phyloP scores from a whole-genome alignment of 805 yeast genomes.

The Candida xiaguanensis region DNA sequence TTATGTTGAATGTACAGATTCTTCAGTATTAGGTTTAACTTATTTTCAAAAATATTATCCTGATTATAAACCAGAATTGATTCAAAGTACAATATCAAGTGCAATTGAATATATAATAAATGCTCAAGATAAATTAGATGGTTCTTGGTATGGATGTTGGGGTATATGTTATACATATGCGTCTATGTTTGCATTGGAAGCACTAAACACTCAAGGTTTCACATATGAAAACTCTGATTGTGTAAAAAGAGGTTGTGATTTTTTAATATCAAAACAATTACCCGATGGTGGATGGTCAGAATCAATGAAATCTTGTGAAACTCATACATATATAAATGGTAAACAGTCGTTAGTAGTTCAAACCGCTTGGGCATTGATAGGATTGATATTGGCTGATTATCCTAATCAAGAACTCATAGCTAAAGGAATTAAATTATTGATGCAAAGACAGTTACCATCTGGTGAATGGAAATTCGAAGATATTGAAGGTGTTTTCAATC shows the following conservation, averaged over 20 bases:
- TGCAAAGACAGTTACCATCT: conserved; percentile 59
- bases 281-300: conserved; percentile 98
- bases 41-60: conserved; percentile 65
- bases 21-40: conserved; percentile 83
- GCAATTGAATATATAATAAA: conserved; percentile 71
- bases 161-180: conserved; percentile 96
- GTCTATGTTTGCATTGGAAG: conserved; percentile 96
- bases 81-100: conserved; percentile 62
- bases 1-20: conserved; percentile 96
- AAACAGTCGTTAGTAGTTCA: conserved; percentile 72
- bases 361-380: conserved; percentile 90
- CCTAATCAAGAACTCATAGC: conserved; percentile 65
- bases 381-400: conserved; percentile 73
- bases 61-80: conserved; percentile 62
- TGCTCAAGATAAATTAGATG: conserved; percentile 66
- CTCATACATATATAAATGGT: conserved; percentile 68
- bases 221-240: conserved; percentile 56
- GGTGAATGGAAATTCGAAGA: conserved; percentile 89
- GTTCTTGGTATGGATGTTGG: conserved; percentile 99
- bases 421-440: conserved; percentile 59
- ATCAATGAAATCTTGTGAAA: conserved; percentile 84
- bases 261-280: conserved; percentile 69
- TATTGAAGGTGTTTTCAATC: conserved; percentile 95
- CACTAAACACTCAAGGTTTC: conserved; percentile 67
- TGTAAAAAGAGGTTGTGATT: conserved; percentile 81